A percentile compares a stretch with the other conserved stretches of the same genome.
Conservation (phyloP, 2,329 filamentous ascomycete genomes). For the Trichoderma breve region DNA sequence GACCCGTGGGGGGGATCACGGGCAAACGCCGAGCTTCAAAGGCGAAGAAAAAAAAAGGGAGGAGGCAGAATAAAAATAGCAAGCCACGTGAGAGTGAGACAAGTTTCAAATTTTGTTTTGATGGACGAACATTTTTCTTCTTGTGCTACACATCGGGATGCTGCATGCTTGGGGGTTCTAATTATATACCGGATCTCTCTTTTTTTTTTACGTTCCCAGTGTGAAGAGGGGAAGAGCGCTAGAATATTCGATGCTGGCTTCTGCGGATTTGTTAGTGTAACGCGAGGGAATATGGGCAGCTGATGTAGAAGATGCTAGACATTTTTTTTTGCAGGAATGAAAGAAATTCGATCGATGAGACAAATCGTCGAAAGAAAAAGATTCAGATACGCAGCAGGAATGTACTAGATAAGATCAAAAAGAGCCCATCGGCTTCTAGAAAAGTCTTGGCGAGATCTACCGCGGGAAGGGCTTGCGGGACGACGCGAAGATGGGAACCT, state of each 20-base stretch:
- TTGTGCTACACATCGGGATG: background rate
- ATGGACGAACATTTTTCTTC: background rate
- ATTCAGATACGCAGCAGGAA: background rate
- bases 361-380: background rate
- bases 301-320: background rate
- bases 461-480: background rate
- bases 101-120: background rate
- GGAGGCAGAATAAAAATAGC: background rate
- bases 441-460: background rate
- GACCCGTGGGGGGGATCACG: background rate
- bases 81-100: conserved; percentile 14
- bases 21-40: background rate
- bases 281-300: background rate
- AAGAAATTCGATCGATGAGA: background rate
- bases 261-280: background rate
- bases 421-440: background rate
- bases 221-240: background rate
- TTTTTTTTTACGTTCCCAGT: background rate
- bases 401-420: too few relatives aligned
- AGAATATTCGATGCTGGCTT: background rate
- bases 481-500: background rate
- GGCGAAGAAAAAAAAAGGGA: background rate
- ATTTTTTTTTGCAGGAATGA: background rate
- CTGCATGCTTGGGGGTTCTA: background rate
- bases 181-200: background rate